Evolutionary conservation across 208 protist species (phyloP).

Genomic region (Lotmaria passim): DNA sequence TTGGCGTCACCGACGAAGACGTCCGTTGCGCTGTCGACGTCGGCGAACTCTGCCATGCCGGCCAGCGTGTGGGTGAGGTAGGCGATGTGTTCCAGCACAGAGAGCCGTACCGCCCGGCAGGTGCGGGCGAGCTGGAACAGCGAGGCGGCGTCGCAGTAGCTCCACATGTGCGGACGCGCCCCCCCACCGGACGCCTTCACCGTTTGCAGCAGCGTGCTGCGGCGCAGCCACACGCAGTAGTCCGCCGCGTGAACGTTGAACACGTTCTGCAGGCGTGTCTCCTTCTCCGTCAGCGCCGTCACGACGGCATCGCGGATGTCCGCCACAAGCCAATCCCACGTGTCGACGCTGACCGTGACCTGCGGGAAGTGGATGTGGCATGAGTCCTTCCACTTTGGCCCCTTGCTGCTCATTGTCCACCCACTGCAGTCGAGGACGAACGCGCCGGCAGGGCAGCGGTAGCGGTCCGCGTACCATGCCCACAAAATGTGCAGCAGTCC

Average conservation of each 20-base stretch:
- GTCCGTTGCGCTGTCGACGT: constrained; percentile 1
- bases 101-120: constrained; percentile 18
- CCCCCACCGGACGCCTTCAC: constrained; percentile 10
- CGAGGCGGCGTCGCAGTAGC: constrained; percentile 22
- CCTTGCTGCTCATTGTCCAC: constrained; percentile 37
- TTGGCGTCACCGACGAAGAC: constrained; percentile 15
- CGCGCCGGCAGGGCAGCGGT: constrained; percentile 32
- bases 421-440: constrained; percentile 62
- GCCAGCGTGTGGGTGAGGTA: constrained; percentile 13
- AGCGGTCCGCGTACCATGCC: constrained; percentile 44
- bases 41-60: constrained; percentile 21
- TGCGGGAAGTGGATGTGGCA: constrained; percentile 79
- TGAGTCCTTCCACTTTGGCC: constrained; percentile 53
- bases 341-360: constrained; percentile 35
- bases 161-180: constrained; percentile 35
- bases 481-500: constrained; percentile 44
- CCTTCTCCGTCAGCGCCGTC: constrained; percentile 12
- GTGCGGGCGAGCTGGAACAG: constrained; percentile 20
- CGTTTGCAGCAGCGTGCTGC: constrained; percentile 1
- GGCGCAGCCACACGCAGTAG: constrained; percentile 17
- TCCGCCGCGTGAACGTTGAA: constrained; percentile 12
- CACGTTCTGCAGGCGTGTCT: constrained; percentile 19
- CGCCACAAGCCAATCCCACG: constrained; percentile 28
- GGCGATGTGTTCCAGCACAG: constrained; percentile 38
- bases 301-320: constrained; percentile 40